These are phyloP conservation scores for Neopestalotiopsis sp. DNA, from an alignment of 2,329 filamentous ascomycete species.

Conservation along the genomic window DNA sequence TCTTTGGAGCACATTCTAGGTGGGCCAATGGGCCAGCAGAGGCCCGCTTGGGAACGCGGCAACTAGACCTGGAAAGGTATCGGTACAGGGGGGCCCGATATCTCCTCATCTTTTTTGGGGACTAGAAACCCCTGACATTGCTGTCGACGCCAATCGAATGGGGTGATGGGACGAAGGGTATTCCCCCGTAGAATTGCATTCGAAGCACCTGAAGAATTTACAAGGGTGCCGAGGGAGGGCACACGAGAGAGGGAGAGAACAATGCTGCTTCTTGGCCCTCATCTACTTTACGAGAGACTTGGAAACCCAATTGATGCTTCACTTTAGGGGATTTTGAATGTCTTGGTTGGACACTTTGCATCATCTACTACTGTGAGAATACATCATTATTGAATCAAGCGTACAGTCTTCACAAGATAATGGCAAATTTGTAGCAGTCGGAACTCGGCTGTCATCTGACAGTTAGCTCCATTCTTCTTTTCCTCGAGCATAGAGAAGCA, in stretches of 20 bases:
- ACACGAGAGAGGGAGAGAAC: neutral
- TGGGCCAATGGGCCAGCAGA: neutral
- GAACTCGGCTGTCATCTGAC: neutral
- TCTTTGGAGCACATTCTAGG: neutral
- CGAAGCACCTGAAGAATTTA: conserved; percentile 1
- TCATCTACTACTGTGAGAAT: neutral
- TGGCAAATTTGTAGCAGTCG: neutral
- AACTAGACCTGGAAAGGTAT: conserved; percentile 4
- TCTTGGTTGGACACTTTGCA: neutral
- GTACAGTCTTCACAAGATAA: neutral
- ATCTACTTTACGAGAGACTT: neutral
- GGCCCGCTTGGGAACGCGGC: conserved; percentile 1
- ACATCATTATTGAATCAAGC: neutral
- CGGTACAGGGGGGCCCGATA: neutral
- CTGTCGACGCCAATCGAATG: neutral
- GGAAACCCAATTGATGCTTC: neutral
- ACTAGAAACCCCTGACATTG: neutral
- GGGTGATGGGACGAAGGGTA: neutral
- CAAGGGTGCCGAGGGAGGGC: neutral
- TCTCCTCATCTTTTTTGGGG: conserved; percentile 1
- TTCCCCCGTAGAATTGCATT: conserved; percentile 5
- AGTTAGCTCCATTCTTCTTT: neutral
- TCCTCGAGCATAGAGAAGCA: neutral
- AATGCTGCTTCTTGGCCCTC: neutral
- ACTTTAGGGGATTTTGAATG: neutral